Evolutionary conservation across 2,329 filamentous ascomycete species (phyloP).

Genomic region (Trichocomaceae sp.): DNA sequence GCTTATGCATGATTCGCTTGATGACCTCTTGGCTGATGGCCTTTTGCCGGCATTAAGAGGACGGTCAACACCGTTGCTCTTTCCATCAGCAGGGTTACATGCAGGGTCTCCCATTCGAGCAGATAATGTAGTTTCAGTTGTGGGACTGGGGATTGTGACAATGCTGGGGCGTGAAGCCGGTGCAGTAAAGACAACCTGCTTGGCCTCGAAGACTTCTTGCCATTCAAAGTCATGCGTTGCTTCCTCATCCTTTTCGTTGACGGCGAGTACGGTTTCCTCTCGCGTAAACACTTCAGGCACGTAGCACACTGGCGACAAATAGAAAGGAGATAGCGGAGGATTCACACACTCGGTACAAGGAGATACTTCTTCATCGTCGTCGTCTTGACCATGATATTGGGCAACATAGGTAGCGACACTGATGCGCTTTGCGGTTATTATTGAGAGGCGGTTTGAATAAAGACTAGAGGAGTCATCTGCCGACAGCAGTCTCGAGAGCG

Average conservation of each 20-base stretch:
- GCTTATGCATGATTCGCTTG: constrained; percentile 7
- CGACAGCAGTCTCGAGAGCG: constrained; percentile 14
- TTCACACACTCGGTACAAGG: constrained; percentile 6
- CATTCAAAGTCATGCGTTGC: background rate
- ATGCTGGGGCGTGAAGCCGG: constrained; percentile 8
- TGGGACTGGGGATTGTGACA: constrained; percentile 5
- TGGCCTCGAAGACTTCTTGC: constrained; percentile 11
- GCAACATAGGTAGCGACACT: constrained; percentile 5
- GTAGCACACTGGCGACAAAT: constrained; percentile 5
- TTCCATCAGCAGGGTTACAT: background rate
- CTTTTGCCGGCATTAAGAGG: constrained; percentile 2
- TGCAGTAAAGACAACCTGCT: constrained; percentile 6
- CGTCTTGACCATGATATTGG: background rate
- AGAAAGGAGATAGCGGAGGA: constrained; percentile 4
- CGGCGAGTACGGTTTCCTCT: background rate
- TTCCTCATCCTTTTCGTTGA: constrained; percentile 1
- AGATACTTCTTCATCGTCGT: constrained; percentile 1
- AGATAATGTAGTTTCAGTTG: constrained; percentile 4
- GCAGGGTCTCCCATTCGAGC: constrained; percentile 7
- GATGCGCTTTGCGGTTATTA: constrained; percentile 11
- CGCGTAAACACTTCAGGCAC: background rate
- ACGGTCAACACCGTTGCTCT: background rate
- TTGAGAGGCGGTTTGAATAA: constrained; percentile 9
- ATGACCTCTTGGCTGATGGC: constrained; percentile 9
- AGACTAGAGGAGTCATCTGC: constrained; percentile 6